Conservation (phyloP, 1,284 basidiomycete species). For the Acaromyces ingoldii region DNA sequence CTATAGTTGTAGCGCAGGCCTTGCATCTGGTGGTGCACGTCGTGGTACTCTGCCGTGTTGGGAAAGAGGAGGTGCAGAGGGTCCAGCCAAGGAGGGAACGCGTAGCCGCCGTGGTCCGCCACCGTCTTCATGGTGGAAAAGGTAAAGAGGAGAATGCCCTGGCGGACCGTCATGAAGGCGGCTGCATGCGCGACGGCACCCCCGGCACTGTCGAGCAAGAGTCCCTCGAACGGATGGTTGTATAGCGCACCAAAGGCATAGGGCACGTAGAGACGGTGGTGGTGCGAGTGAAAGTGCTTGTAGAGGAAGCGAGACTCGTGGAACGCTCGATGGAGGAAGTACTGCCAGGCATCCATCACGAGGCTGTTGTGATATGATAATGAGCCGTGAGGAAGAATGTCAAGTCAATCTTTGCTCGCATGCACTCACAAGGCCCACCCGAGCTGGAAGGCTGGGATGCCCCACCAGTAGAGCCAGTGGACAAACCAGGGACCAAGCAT, state of each 20-base stretch:
- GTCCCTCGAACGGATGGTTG: constrained; percentile 89
- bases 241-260: constrained; percentile 96
- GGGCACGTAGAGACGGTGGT: constrained; percentile 93
- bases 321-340: constrained; percentile 87
- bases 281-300: constrained; percentile 85
- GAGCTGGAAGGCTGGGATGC: constrained; percentile 71
- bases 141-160: constrained; percentile 73
- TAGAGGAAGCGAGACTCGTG: constrained; percentile 88
- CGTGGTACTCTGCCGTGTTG: constrained; percentile 98
- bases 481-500: constrained; percentile 59
- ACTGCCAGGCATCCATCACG: constrained; percentile 96
- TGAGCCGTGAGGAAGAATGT: not conserved
- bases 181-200: constrained; percentile 70
- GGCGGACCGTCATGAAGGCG: constrained; percentile 68
- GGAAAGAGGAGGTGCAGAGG: constrained; percentile 71
- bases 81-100: constrained; percentile 72
- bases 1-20: constrained; percentile 96
- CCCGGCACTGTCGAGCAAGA: constrained; percentile 81
- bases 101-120: constrained; percentile 94
- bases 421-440: constrained; percentile 73
- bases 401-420: not conserved
- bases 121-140: constrained; percentile 89
- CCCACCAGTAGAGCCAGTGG: constrained; percentile 89
- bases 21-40: constrained; percentile 88
- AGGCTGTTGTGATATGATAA: constrained; percentile 60